Percentiles rank a stretch among this genome's conserved stretches.
These are phyloP conservation scores for Aspergillus neotritici DNA, from an alignment of 2,329 filamentous ascomycete species.

Conservation along the genomic window DNA sequence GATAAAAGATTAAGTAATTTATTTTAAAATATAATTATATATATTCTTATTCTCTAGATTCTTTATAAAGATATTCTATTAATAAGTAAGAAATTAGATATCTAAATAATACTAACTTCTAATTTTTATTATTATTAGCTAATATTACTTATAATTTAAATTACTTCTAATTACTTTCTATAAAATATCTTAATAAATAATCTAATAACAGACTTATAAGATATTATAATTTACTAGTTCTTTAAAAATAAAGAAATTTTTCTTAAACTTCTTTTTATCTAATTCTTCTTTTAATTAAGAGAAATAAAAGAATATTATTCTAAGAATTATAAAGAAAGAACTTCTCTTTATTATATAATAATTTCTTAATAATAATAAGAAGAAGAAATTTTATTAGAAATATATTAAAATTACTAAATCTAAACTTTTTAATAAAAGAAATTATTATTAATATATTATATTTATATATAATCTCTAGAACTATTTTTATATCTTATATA, in stretches of 20 bases:
- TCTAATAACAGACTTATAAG: not conserved
- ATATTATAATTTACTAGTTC: not conserved
- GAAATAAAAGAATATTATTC: too few species aligned
- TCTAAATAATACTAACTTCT: not conserved
- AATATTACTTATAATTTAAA: not conserved
- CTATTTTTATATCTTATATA: too few species aligned
- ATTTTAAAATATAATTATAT: too few species aligned
- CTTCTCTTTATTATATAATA: too few species aligned
- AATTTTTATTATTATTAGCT: not conserved
- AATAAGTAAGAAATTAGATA: not conserved
- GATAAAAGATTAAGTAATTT: not conserved
- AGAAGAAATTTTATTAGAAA: too few species aligned
- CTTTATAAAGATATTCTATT: not conserved
- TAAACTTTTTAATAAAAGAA: not conserved
- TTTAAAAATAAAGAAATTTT: not conserved
- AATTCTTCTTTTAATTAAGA: too few species aligned
- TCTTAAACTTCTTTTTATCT: too few species aligned
- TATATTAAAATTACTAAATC: not conserved
- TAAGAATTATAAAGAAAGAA: too few species aligned
- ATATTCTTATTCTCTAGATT: too few species aligned
- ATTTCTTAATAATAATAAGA: too few species aligned
- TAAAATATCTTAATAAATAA: not conserved
- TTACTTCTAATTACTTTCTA: not conserved
- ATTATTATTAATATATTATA: conserved; percentile 3
- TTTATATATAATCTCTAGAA: not conserved